Evolutionary conservation across 371 early-diverging fungal genomes (phyloP), one percentile per base, ranked within the genome.

Genomic region (Nematocida parisii): DNA sequence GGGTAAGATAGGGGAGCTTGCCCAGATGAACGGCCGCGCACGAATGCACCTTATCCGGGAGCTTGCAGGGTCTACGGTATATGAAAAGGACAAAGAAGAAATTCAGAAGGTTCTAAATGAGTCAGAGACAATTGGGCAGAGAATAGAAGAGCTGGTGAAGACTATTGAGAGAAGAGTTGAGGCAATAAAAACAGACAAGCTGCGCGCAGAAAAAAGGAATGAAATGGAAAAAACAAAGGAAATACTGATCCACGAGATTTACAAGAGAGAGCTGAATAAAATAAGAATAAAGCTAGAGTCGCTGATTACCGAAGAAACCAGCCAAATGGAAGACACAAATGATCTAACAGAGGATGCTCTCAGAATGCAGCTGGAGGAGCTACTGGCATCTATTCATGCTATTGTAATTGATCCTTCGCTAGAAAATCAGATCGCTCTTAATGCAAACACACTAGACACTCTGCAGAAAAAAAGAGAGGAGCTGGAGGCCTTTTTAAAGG

Each of bases 31-130:
- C 83, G 95, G 96, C 83, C 83, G 85, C 47, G 95, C 95, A 85
- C 89, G 97, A 5, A 87, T 95, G 52, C 89, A 91, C 58, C 84
- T 99, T 46, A 90, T 99, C 18, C 96, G 95, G 84, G 95, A 96
- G 75, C 93, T 99, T 47, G 95, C 98, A 18, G 99, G 99, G 66
- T 97, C 96, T 5, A 89, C 91, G 22, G 93, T 95, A 2, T 99
- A 97, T 86, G 99, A 99, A 89, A 89, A 91, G 74, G 90, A 94
- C n/a, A 90, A 96, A 64, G 88, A 89, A 40, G 94, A 93, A 84
- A 92, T 93, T 89, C 84, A 91, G 68, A 93, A 92, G 84, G 91
- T 94, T 57, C 90, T 99, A 87, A 91, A 93, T 50, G 96, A 96
- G 72, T 93, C 95, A 45, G 91, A 92, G 90, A 88, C 72, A 71